phyloP scores from a whole-genome alignment of 148 eudicot genomes.

The Chenopodium formosanum region DNA sequence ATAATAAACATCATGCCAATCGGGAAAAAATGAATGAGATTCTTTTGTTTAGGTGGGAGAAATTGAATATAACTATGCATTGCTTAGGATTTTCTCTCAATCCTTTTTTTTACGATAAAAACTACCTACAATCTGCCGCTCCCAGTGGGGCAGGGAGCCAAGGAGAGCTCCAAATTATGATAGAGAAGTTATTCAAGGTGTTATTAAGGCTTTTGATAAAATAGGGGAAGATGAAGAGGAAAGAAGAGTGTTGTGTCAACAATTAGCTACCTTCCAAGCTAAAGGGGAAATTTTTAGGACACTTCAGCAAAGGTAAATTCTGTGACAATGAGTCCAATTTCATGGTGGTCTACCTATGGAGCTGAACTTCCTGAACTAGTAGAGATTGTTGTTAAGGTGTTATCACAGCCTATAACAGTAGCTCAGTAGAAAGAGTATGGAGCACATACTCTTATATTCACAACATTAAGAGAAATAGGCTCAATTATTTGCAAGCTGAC shows the following conservation, averaged over 20 bases:
- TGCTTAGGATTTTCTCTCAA: conserved; percentile 24
- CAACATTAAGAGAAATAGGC: too few species aligned
- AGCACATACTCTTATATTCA: too few species aligned
- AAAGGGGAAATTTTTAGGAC: conserved; percentile 18
- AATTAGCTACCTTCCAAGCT: conserved; percentile 18
- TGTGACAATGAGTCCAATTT: conserved; percentile 8
- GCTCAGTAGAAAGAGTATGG: neutral
- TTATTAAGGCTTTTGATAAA: neutral
- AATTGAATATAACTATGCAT: conserved; percentile 32
- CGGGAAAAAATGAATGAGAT: conserved; percentile 14
- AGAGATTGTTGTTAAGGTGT: neutral
- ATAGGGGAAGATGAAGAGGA: conserved; percentile 4
- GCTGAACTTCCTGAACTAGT: conserved; percentile 8
- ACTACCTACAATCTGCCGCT: neutral
- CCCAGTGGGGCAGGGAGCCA: neutral
- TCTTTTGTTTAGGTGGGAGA: conserved; percentile 14
- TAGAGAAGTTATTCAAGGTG: conserved; percentile 8
- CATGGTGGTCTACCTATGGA: conserved; percentile 28
- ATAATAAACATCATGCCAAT: too few species aligned
- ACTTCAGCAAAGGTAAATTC: neutral
- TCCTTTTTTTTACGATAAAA: conserved; percentile 10
- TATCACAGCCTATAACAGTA: conserved; percentile 12
- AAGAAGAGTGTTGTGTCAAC: conserved; percentile 14
- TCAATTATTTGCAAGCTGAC: too few species aligned
- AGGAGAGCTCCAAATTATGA: conserved; percentile 25